Conservation (phyloP, 495 filamentous ascomycete genomes). For the Penicillium macrosclerotiorum region DNA sequence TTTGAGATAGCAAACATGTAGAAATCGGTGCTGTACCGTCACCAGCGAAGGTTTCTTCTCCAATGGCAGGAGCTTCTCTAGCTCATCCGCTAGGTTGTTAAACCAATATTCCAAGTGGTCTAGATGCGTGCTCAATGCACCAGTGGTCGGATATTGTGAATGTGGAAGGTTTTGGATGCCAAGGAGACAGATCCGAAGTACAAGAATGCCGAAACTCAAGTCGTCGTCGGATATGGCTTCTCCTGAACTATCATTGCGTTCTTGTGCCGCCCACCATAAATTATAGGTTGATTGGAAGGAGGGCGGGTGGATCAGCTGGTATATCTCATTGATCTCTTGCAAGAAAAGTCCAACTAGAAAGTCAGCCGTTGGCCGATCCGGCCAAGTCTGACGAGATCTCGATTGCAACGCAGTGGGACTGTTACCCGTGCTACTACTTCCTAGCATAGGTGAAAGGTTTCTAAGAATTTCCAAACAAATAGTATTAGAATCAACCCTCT, state of each 20-base stretch:
- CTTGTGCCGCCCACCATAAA: constrained; percentile 14
- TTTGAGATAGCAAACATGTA: constrained; percentile 14
- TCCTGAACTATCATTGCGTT: constrained; percentile 2
- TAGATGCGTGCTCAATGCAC: constrained; percentile 3
- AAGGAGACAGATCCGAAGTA: constrained; percentile 20
- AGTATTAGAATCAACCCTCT: too few relatives aligned
- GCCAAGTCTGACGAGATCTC: constrained; percentile 8
- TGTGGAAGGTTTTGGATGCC: constrained; percentile 18
- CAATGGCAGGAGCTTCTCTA: constrained; percentile 6
- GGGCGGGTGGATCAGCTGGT: constrained; percentile 10
- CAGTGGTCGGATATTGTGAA: constrained; percentile 12
- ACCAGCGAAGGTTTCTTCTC: constrained; percentile 7
- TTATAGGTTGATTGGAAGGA: constrained; percentile 16
- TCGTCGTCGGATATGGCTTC: constrained; percentile 9
- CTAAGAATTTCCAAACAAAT: too few relatives aligned
- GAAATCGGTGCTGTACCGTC: constrained; percentile 16
- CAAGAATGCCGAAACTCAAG: constrained; percentile 16
- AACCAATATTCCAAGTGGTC: constrained; percentile 12
- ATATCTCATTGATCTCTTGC: constrained; percentile 13
- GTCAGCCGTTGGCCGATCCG: constrained; percentile 11
- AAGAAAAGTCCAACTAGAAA: constrained; percentile 19
- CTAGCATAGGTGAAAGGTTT: neutral
- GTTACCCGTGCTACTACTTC: too few relatives aligned
- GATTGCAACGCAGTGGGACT: too few relatives aligned
- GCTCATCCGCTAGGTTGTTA: constrained; percentile 9